phyloP scores from a whole-genome alignment of 2,329 filamentous ascomycete genomes.

The Cladophialophora yegresii region DNA sequence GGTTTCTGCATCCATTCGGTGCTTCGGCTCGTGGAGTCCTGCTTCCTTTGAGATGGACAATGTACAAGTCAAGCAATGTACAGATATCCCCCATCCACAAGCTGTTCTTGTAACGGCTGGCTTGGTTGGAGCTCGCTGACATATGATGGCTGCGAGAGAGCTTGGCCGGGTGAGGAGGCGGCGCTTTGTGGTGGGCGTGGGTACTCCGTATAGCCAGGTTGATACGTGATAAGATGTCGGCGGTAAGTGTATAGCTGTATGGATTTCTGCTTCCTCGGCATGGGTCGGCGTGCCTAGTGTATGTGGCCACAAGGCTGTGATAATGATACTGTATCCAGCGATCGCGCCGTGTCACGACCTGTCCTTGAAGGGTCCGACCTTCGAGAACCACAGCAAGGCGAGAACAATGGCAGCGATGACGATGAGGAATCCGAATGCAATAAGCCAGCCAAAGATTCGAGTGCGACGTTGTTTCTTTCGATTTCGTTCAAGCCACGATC shows the following conservation, averaged over 20 bases:
- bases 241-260: not conserved
- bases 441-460: conserved; percentile 47
- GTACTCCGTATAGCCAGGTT: not conserved
- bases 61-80: not conserved
- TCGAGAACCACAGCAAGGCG: conserved; percentile 29
- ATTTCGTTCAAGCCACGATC: conserved; percentile 58
- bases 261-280: not conserved
- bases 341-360: conserved; percentile 7
- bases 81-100: not conserved
- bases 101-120: not conserved
- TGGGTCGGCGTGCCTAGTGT: not conserved
- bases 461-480: conserved; percentile 52
- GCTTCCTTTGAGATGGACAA: not conserved
- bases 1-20: not conserved
- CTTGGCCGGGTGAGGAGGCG: not conserved
- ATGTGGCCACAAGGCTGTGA: not conserved
- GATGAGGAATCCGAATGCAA: conserved; percentile 32
- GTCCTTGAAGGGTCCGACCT: conserved; percentile 28
- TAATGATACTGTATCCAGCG: not conserved
- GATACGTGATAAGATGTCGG: not conserved
- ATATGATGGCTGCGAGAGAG: not conserved
- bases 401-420: conserved; percentile 27
- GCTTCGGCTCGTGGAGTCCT: not conserved
- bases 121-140: not conserved
- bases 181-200: not conserved